A percentile compares a stretch with the other conserved stretches of the same genome.
These are phyloP conservation scores for Tagetes erecta DNA, from an alignment of 129 eudicot species.

Conservation along the genomic window DNA sequence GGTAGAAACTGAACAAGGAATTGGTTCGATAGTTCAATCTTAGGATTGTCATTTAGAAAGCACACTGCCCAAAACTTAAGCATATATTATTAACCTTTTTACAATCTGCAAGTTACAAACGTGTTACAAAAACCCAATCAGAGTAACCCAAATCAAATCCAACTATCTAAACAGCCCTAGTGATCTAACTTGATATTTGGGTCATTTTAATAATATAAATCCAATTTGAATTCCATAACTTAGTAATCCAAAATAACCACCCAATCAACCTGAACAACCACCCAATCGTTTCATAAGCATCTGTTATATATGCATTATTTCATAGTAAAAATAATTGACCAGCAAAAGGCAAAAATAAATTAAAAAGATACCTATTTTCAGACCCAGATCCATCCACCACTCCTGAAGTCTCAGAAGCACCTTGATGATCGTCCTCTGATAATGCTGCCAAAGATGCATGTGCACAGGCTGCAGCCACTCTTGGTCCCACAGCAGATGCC, in stretches of 20 bases:
- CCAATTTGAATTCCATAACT: neutral
- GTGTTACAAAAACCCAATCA: neutral
- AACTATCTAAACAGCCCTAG: neutral
- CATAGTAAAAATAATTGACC: neutral
- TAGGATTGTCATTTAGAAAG: neutral
- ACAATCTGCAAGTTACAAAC: neutral
- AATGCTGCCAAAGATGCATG: conserved; percentile 88
- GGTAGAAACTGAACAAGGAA: neutral
- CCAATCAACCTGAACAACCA: conserved; percentile 15
- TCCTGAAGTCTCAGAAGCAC: conserved; percentile 39
- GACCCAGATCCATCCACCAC: conserved; percentile 41
- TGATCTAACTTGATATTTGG: neutral
- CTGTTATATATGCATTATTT: conserved; percentile 8
- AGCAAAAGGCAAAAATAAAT: conserved; percentile 6
- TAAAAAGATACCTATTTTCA: conserved; percentile 43
- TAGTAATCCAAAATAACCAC: neutral
- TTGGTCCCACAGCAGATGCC: conserved; percentile 95
- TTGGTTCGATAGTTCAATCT: neutral
- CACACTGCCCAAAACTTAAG: neutral
- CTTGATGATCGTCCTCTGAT: conserved; percentile 49
- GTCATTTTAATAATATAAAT: neutral
- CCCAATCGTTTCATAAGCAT: neutral
- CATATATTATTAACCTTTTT: neutral
- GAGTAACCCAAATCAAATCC: neutral
- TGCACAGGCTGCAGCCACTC: conserved; percentile 99